Base-by-base conservation (phyloP, 768 basidiomycete genomes). In the Mycena haematopus region DNA sequence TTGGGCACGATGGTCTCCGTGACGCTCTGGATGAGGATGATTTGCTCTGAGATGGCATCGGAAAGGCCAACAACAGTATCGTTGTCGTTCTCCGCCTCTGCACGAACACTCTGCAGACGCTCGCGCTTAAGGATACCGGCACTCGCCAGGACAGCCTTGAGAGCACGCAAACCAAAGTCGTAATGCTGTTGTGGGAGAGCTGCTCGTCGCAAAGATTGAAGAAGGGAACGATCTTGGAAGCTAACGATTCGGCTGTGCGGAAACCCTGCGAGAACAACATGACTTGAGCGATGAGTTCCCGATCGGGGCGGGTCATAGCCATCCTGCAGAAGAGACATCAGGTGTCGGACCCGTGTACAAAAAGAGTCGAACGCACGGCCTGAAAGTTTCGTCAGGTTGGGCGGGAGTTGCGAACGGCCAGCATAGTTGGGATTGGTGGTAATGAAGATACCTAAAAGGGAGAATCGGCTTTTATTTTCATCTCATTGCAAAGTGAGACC, bases 211-310 rank as follows among this genome's bases (percentile, higher is more conserved):
- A 99, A 58, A 99, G 90, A 74, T 96, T 96, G 85, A 99, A 99
- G 83, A 99, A 99, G 0, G 97, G 97, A 13, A 99, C 97, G 61
- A 99, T 93, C 77, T 99, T 99, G 58, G 94, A 94, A 1, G 97
- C 97, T n/a, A 99, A 85, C 0, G 88, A 91, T 76, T 99, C 97
- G 8, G 97, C 97, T 14, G 95, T 95, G 40, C 97, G 88, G 87
- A 99, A 99, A 65, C 97, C 97, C 80, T 99, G 97, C 21, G 97
- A 99, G 81, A 99, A 99, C 49, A 99, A 80, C 93, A 99, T 95
- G 74, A 99, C 97, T 78, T 99, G 97, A 4, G 97, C 97, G 70
- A 99, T 99, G 51, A 99, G 89, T 74, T 99, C 96, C 62, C 95
- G 89, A 75, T 99, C 97, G 25, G 97, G 97, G 53, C 94, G 88